These are phyloP conservation scores for Mycena pura DNA, from an alignment of 768 basidiomycete genomes.

Conservation along the genomic window DNA sequence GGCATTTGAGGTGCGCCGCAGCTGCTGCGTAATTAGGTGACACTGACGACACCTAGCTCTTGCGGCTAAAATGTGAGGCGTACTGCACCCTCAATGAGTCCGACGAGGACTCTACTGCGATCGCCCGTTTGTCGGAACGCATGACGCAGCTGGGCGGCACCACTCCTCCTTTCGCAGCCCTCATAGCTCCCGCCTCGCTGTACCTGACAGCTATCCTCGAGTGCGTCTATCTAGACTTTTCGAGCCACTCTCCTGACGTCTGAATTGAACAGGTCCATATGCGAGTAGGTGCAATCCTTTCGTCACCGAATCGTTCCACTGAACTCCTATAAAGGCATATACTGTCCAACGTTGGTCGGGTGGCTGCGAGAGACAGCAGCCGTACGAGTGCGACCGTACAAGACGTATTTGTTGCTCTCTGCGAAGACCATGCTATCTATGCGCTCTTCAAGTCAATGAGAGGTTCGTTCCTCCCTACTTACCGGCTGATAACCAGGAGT, in stretches of 20 bases:
- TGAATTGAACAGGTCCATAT: slow-evolving; percentile 65
- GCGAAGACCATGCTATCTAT: slow-evolving; percentile 90
- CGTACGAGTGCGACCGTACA: slow-evolving; percentile 75
- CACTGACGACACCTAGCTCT: slow-evolving; percentile 53
- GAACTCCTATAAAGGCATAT: slow-evolving; percentile 66
- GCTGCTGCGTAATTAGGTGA: neutral
- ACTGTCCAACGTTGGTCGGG: slow-evolving; percentile 81
- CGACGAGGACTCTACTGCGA: slow-evolving; percentile 75
- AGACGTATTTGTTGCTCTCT: slow-evolving; percentile 87
- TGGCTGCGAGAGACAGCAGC: slow-evolving; percentile 86
- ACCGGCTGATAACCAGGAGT: slow-evolving; percentile 27
- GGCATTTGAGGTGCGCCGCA: slow-evolving; percentile 71
- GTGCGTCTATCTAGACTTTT: slow-evolving; percentile 56
- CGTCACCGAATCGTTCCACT: slow-evolving; percentile 5
- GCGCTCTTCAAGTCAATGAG: slow-evolving; percentile 86
- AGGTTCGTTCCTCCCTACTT: slow-evolving; percentile 53
- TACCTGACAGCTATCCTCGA: slow-evolving; percentile 94
- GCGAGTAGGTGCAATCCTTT: slow-evolving; percentile 71
- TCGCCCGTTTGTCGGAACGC: slow-evolving; percentile 66
- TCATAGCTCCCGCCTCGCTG: slow-evolving; percentile 82
- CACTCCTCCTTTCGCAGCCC: slow-evolving; percentile 55
- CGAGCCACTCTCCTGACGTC: slow-evolving; percentile 30
- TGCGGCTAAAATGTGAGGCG: slow-evolving; percentile 86
- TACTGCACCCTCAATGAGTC: slow-evolving; percentile 85
- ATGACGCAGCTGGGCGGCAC: slow-evolving; percentile 59